phyloP scores from a whole-genome alignment of 169 alveolate species.

The Plasmodium relictum region DNA sequence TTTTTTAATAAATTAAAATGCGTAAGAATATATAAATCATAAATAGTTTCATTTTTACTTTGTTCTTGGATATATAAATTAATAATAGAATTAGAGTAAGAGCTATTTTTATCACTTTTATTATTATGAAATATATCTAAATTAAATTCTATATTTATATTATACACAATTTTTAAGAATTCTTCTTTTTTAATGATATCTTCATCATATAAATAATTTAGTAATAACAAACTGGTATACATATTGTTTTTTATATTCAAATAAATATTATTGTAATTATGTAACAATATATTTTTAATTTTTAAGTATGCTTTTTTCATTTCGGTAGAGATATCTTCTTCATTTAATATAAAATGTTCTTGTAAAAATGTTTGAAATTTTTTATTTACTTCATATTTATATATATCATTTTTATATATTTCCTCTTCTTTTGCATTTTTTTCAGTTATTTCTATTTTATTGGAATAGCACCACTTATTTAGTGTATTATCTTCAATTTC shows the following conservation, averaged over 20 bases:
- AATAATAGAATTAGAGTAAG: conserved; percentile 20
- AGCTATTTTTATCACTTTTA: neutral
- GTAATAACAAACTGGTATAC: conserved; percentile 34
- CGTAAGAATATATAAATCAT: conserved; percentile 33
- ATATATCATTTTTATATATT: neutral
- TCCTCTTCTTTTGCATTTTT: neutral
- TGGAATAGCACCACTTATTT: neutral
- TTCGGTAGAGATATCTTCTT: conserved; percentile 9
- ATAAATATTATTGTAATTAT: conserved; percentile 52
- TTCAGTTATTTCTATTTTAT: neutral
- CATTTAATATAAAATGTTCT: neutral
- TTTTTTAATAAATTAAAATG: conserved; percentile 50
- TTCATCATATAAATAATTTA: conserved; percentile 68
- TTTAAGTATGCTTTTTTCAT: conserved; percentile 21
- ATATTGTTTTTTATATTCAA: conserved; percentile 35
- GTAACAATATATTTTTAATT: conserved; percentile 34
- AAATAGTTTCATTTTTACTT: conserved; percentile 11
- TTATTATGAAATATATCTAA: neutral
- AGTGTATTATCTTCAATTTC: neutral
- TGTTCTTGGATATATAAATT: conserved; percentile 50
- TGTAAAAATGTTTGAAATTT: neutral
- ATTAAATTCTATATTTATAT: conserved; percentile 23
- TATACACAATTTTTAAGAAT: conserved; percentile 43
- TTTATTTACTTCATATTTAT: neutral
- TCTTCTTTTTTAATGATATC: conserved; percentile 28